Percentiles rank a stretch among this genome's conserved stretches.
Conservation (phyloP, 139 green algal species). For the Gonium pectorale region DNA sequence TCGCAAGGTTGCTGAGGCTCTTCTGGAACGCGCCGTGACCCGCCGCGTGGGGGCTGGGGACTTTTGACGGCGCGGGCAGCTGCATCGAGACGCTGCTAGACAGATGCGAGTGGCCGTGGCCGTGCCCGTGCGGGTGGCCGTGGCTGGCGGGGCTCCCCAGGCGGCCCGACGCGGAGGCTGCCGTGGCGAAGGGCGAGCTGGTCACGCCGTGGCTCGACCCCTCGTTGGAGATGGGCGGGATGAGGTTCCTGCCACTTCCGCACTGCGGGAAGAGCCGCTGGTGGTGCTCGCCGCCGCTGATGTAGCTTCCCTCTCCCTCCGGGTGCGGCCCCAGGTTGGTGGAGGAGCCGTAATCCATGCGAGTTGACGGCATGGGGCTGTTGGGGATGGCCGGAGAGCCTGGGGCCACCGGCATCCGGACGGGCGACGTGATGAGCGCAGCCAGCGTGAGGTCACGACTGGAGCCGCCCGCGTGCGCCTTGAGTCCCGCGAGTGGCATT, state of each 20-base stretch:
- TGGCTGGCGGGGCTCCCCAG: background rate
- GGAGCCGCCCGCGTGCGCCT: background rate
- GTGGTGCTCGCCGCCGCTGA: background rate
- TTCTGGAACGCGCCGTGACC: background rate
- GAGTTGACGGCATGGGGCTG: constrained; percentile 33
- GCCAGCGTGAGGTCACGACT: constrained; percentile 10
- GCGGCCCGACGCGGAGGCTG: background rate
- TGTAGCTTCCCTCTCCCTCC: background rate
- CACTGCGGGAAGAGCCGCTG: background rate
- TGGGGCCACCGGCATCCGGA: background rate
- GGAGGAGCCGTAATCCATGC: background rate
- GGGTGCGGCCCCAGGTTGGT: background rate
- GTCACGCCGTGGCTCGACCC: background rate
- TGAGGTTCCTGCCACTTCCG: background rate
- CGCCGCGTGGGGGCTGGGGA: background rate
- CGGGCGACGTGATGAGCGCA: constrained; percentile 11
- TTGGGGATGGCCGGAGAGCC: background rate
- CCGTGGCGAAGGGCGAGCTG: background rate
- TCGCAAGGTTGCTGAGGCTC: constrained; percentile 22
- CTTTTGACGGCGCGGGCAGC: background rate
- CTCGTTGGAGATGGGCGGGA: background rate
- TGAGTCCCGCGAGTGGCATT: background rate
- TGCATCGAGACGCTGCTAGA: too few relatives aligned
- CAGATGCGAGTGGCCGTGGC: background rate
- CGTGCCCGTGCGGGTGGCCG: too few relatives aligned